Evolutionary conservation across 2,329 filamentous ascomycete species (phyloP), one percentile per base, ranked within the genome.

Genomic region (Talaromyces sp.): DNA sequence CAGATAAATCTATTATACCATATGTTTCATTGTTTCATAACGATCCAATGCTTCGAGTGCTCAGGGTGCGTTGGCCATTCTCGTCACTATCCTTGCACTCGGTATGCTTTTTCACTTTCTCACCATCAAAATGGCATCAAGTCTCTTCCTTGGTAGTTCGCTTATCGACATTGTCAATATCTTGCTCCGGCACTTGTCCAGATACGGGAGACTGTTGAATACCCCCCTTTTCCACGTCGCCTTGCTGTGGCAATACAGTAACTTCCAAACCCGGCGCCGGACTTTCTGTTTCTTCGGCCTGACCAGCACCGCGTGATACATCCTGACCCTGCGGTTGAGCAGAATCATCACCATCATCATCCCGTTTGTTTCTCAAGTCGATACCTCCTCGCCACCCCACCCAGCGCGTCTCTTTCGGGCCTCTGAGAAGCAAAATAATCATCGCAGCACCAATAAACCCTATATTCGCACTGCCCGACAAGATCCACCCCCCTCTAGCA

Each of bases 361-460:
- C 44, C 15, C 10, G 44, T 47, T 47, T 47, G 44, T 47, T 68
- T 63, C 70, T 68, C 8, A 85, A 73, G 61, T 76, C 78, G 78
- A 81, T 84, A 0, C 85, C 85, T 1, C 85, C 85, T 19, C 71
- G 72, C 85, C 85, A 88, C 0, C 85, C 85, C 53, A 86, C 62
- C 85, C 85, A 88, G 0, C 81, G 73, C 32, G 74, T 77, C 70
- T 86, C 84, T 74, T 80, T 81, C 15, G 85, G 85, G 0, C 84
- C 85, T 33, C 84, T 76, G 13, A 74, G 69, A 57, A 80, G 64
- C 64, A 79, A 80, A 2, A 82, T 65, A 27, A 81, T 19, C 55
- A 86, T 67, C 6, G 82, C 82, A 8, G 75, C 71, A 4, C 75
- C 80, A 30, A 84, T 76, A 62, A 85, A 81, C 3, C 78, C 85